Evolutionary conservation across 1,139 yeast genomes (phyloP), one percentile per base, ranked within the genome.

Genomic region (Nakaseomyces nivariensis): DNA sequence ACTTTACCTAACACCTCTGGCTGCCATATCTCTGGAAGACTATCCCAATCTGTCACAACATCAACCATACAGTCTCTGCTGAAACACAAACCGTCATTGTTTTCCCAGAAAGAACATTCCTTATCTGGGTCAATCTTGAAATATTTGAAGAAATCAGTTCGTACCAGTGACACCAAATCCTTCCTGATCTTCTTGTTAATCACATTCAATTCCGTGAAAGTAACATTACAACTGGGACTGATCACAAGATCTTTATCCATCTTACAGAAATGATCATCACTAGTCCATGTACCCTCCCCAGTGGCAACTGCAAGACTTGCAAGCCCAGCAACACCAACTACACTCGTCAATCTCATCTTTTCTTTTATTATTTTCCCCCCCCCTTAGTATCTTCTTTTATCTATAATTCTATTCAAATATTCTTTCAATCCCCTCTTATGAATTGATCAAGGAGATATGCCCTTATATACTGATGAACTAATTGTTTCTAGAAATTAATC

Each of bases 41-140:
- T 79, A 48, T 77, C 74, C 85, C 88, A 83, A 52, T 74, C 75
- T 46, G 72, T 75, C 24, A 75, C 77, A 60, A 85, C 77, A 66
- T 92, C 97, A 33, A 94, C 95, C 2, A 97, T 96, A 70, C 99
- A 94, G 49, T 90, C 87, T 56, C 89, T 78, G 62, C 94, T 89
- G 58, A 95, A 90, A 67, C 99, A 94, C 65, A 89, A 81, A 1
- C 74, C 76, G 29, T 82, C 85, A 59, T 80, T 86, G 57, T 82
- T 85, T 52, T 81, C 79, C 85, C 94, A 85, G 65, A 89, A 88
- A 38, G 95, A 90, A 67, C 99, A 94, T 64, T 81, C 81, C 58
- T 85, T 84, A 63, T 82, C 92, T 47, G 94, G 73, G 63, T 94
- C 87, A 52, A 94, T 77, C 67, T 88, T 85, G 72, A 87, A 92